These are phyloP conservation scores for Volvariella volvacea DNA, from an alignment of 1,284 basidiomycete genomes.

Conservation along the genomic window DNA sequence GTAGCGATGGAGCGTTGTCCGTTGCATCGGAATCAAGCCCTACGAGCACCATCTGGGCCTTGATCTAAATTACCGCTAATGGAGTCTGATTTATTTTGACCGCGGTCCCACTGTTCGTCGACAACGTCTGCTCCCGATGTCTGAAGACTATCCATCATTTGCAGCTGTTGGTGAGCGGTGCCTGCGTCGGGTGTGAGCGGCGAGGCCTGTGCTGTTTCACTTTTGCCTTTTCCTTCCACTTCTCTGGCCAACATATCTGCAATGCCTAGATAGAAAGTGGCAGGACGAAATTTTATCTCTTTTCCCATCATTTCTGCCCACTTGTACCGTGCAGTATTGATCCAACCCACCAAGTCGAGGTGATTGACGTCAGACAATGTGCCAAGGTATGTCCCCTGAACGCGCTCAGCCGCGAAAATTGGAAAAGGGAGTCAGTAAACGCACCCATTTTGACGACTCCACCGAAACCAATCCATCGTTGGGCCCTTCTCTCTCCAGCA, in stretches of 20 bases:
- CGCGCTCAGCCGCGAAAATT: conserved; percentile 1
- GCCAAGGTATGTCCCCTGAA: conserved; percentile 74
- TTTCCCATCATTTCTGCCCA: conserved; percentile 85
- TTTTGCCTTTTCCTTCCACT: conserved; percentile 38
- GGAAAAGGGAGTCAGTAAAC: conserved; percentile 13
- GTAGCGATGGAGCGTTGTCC: no score
- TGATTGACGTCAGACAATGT: conserved; percentile 90
- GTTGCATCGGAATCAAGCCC: no score
- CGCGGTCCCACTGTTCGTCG: no score
- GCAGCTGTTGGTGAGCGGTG: neutral
- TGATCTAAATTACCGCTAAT: no score
- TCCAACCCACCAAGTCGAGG: conserved; percentile 84
- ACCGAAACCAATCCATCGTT: conserved; percentile 91
- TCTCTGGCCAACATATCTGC: conserved; percentile 67
- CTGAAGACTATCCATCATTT: conserved; percentile 1
- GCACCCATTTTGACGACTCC: conserved; percentile 75
- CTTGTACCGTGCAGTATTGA: conserved; percentile 77
- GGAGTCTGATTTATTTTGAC: no score
- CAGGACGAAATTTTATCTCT: conserved; percentile 83
- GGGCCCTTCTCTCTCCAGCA: conserved; percentile 83
- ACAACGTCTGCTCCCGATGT: neutral
- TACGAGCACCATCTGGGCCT: no score
- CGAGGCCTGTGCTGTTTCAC: conserved; percentile 4
- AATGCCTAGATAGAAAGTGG: conserved; percentile 82
- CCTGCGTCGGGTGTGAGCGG: neutral